Percentiles rank a stretch among this genome's conserved stretches.
phyloP scores from a whole-genome alignment of 352 stramenopile species.

The Lagenidium giganteum region DNA sequence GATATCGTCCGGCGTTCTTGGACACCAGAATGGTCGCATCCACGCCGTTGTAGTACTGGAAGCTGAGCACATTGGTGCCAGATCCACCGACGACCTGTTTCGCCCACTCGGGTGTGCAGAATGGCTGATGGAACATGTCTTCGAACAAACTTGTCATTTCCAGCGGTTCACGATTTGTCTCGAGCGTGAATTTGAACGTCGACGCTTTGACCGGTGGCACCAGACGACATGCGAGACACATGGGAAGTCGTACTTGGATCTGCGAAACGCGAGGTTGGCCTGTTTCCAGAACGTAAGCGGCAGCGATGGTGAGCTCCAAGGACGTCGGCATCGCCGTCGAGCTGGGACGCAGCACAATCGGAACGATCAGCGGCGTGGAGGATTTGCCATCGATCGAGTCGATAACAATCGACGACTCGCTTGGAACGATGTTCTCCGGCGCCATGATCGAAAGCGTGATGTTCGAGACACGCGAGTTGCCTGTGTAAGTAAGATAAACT shows the following conservation, averaged over 20 bases:
- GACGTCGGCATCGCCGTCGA: constrained; percentile 51
- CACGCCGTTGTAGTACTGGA: constrained; percentile 86
- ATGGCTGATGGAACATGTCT: constrained; percentile 82
- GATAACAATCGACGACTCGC: constrained; percentile 64
- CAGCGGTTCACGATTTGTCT: constrained; percentile 80
- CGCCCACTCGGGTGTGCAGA: constrained; percentile 57
- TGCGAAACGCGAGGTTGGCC: constrained; percentile 68
- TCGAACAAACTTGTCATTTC: constrained; percentile 76
- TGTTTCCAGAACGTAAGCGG: constrained; percentile 66
- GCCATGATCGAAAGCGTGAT: constrained; percentile 70
- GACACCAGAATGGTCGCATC: constrained; percentile 86
- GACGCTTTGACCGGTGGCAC: constrained; percentile 75
- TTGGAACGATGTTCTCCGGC: constrained; percentile 55
- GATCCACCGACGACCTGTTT: constrained; percentile 54
- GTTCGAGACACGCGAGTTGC: constrained; percentile 53
- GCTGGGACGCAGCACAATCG: constrained; percentile 47
- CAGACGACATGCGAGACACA: constrained; percentile 66
- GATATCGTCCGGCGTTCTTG: constrained; percentile 86
- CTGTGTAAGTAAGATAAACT: constrained; percentile 84
- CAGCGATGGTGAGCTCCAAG: constrained; percentile 54
- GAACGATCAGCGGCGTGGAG: constrained; percentile 60
- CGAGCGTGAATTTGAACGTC: constrained; percentile 86
- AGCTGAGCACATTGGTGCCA: constrained; percentile 76
- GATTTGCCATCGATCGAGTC: constrained; percentile 59
- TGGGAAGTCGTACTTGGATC: constrained; percentile 57